Evolutionary conservation across 2,329 filamentous ascomycete species (phyloP).

Genomic region (Coniochaeta prunicola): DNA sequence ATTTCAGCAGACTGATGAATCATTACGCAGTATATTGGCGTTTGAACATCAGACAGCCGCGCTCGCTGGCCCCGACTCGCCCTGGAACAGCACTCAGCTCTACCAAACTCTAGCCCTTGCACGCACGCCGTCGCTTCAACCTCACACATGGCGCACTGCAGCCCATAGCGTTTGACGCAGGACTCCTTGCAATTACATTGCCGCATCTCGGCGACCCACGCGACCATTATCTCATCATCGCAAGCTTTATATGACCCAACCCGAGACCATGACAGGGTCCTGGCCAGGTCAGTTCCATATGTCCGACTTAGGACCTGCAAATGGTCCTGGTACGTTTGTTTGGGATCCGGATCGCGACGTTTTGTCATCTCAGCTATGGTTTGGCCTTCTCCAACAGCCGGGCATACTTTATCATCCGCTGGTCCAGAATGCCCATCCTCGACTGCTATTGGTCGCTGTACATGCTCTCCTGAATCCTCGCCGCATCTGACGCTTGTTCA

Average conservation of each 20-base stretch:
- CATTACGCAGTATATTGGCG: background rate
- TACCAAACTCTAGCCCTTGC: background rate
- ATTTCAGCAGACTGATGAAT: background rate
- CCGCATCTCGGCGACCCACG: background rate
- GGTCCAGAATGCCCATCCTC: background rate
- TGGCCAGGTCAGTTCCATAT: background rate
- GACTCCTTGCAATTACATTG: background rate
- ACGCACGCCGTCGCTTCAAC: background rate
- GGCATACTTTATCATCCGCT: background rate
- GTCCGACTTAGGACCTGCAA: background rate
- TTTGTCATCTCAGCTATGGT: background rate
- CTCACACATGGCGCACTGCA: background rate
- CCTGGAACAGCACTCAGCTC: background rate
- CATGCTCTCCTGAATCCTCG: background rate
- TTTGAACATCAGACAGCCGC: background rate
- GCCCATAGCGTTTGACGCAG: conserved; percentile 1
- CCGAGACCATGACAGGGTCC: too few relatives aligned
- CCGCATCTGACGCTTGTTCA: background rate
- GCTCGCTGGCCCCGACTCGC: background rate
- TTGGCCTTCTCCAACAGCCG: background rate
- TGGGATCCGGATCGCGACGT: background rate
- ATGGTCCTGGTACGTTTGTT: background rate
- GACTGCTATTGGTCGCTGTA: background rate
- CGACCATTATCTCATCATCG: background rate
- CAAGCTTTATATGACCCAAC: background rate